Percentiles rank a stretch among this genome's conserved stretches.
These are phyloP conservation scores for Phytopythium vexans DNA, from an alignment of 352 stramenopile genomes.

Conservation along the genomic window DNA sequence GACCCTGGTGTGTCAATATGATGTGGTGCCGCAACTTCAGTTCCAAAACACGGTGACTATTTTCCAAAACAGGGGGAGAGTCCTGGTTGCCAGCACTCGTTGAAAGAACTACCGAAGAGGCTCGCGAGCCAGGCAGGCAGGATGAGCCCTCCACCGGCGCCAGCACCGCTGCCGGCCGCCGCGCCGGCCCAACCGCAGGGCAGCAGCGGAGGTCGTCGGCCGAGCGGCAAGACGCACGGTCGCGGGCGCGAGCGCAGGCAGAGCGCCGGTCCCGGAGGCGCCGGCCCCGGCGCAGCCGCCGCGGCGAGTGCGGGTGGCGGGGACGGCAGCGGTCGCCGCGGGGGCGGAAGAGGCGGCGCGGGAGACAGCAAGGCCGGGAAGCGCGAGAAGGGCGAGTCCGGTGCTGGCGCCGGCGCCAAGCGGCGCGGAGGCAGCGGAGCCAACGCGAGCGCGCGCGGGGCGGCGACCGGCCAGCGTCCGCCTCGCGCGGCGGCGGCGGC, in stretches of 20 bases:
- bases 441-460: conserved; percentile 20
- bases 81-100: too few species aligned
- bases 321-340: background rate
- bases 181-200: too few species aligned
- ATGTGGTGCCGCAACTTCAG: too few species aligned
- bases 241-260: background rate
- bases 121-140: too few species aligned
- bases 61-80: too few species aligned
- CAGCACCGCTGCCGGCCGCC: too few species aligned
- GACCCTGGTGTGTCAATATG: too few species aligned
- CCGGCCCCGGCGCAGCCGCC: background rate
- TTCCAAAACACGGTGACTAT: too few species aligned
- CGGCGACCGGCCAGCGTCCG: conserved; percentile 17
- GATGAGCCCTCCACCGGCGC: too few species aligned
- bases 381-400: background rate
- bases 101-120: too few species aligned
- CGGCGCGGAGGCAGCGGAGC: conserved; percentile 8
- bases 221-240: conserved; percentile 1
- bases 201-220: too few species aligned
- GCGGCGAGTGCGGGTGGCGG: background rate
- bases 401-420: conserved; percentile 12
- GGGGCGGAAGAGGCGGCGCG: background rate
- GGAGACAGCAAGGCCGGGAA: conserved; percentile 2
- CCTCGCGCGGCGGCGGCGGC: conserved; percentile 5
- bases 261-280: background rate